Conservation (phyloP, 495 filamentous ascomycete species). For the Amniculicola lignicola region DNA sequence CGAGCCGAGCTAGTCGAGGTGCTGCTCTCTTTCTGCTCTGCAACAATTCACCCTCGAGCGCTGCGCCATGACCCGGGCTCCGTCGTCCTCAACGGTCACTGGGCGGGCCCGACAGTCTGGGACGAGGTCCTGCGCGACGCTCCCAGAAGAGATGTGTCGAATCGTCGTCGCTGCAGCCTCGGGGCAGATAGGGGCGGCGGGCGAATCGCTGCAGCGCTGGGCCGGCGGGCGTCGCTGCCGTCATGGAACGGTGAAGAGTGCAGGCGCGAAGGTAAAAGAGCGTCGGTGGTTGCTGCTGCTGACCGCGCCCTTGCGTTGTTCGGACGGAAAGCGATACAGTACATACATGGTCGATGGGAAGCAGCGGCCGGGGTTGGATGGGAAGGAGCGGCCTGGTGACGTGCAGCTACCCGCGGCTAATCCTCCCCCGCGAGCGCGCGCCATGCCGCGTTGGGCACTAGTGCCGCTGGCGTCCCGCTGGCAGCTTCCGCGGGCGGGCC, state of each 20-base stretch:
- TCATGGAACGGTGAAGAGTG: background rate
- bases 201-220: background rate
- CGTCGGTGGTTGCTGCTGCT: background rate
- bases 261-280: background rate
- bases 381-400: slow-evolving; percentile 3
- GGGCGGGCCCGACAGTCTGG: slow-evolving; percentile 25
- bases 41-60: slow-evolving; percentile 1
- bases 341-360: background rate
- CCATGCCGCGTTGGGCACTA: slow-evolving; percentile 4
- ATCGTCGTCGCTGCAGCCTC: background rate
- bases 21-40: too few species aligned
- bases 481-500: slow-evolving; percentile 10
- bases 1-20: too few species aligned
- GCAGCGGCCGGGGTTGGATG: background rate
- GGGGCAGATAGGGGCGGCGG: too few species aligned
- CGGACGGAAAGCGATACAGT: background rate
- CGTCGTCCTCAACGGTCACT: slow-evolving; percentile 4
- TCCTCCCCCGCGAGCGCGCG: slow-evolving; percentile 19
- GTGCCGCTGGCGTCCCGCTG: background rate
- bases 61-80: slow-evolving; percentile 33
- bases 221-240: background rate
- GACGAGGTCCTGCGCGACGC: slow-evolving; percentile 26
- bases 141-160: slow-evolving; percentile 23
- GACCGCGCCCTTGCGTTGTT: slow-evolving; percentile 6
- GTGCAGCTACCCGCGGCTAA: slow-evolving; percentile 20